Conservation (phyloP, 176 grass and related monocot species). For the Musa troglodytarum region DNA sequence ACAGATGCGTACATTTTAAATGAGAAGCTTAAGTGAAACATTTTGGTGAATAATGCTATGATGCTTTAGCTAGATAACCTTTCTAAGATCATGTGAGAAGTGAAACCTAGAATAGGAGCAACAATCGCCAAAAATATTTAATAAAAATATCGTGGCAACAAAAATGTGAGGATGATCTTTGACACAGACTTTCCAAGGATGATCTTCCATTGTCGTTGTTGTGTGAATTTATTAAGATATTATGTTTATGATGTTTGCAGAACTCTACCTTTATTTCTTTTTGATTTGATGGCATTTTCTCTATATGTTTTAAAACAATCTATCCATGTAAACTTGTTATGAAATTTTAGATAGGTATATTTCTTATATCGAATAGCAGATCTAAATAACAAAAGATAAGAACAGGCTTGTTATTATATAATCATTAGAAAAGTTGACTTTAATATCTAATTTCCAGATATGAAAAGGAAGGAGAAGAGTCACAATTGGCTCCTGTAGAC, state of each 20-base stretch:
- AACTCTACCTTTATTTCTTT: background rate
- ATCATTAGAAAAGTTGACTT: background rate
- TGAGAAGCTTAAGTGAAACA: too few relatives aligned
- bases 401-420: background rate
- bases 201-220: too few relatives aligned
- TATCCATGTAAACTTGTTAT: background rate
- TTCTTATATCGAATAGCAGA: background rate
- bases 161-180: background rate
- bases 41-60: too few relatives aligned
- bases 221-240: too few relatives aligned
- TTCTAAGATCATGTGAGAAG: background rate
- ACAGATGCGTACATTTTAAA: too few relatives aligned
- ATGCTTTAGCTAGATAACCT: background rate
- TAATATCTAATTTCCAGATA: constrained; percentile 37
- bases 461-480: constrained; percentile 53
- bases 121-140: background rate
- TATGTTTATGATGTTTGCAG: too few relatives aligned
- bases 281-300: background rate
- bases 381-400: background rate
- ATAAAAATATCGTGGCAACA: background rate
- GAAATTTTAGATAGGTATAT: background rate
- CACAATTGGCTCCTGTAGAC: constrained; percentile 72
- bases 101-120: constrained; percentile 6
- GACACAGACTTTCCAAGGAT: too few relatives aligned
- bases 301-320: background rate